phyloP scores from a whole-genome alignment of 495 filamentous ascomycete species.

The Neurospora intermedia region DNA sequence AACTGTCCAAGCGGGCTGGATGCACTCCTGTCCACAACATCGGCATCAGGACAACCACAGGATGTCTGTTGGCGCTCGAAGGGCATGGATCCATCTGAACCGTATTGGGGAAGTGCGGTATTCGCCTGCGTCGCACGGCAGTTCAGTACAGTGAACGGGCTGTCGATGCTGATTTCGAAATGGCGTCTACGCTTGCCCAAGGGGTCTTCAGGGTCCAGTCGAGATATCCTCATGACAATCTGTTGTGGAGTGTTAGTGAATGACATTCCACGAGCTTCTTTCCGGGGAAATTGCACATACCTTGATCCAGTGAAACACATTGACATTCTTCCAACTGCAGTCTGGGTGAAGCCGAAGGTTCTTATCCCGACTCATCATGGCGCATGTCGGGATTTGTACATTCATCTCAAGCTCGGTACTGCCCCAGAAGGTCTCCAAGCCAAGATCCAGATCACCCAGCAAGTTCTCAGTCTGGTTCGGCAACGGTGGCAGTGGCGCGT shows the following conservation, averaged over 20 bases:
- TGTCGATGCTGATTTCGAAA: constrained; percentile 98
- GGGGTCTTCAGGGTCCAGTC: constrained; percentile 70
- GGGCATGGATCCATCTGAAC: constrained; percentile 41
- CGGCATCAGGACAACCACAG: constrained; percentile 71
- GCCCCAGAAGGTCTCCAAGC: constrained; percentile 55
- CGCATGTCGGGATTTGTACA: constrained; percentile 87
- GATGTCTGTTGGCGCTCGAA: constrained; percentile 39
- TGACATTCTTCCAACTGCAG: constrained; percentile 91
- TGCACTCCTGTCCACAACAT: constrained; percentile 30
- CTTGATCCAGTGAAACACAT: constrained; percentile 99
- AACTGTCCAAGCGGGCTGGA: constrained; percentile 19
- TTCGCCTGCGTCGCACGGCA: constrained; percentile 90
- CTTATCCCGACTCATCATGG: constrained; percentile 75
- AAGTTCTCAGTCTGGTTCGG: constrained; percentile 54
- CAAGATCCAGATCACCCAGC: constrained; percentile 64
- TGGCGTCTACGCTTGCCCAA: constrained; percentile 70
- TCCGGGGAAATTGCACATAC: constrained; percentile 36
- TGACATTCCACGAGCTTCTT: neutral
- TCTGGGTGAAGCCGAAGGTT: constrained; percentile 72
- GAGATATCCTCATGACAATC: constrained; percentile 95
- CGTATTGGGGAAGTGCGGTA: constrained; percentile 78
- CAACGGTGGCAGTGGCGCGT: constrained; percentile 25
- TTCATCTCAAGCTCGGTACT: constrained; percentile 97
- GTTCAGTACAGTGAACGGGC: constrained; percentile 89
- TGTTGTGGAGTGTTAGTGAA: constrained; percentile 28